Evolutionary conservation across 1,284 basidiomycete genomes (phyloP).

Genomic region (Moesziomyces antarcticus): DNA sequence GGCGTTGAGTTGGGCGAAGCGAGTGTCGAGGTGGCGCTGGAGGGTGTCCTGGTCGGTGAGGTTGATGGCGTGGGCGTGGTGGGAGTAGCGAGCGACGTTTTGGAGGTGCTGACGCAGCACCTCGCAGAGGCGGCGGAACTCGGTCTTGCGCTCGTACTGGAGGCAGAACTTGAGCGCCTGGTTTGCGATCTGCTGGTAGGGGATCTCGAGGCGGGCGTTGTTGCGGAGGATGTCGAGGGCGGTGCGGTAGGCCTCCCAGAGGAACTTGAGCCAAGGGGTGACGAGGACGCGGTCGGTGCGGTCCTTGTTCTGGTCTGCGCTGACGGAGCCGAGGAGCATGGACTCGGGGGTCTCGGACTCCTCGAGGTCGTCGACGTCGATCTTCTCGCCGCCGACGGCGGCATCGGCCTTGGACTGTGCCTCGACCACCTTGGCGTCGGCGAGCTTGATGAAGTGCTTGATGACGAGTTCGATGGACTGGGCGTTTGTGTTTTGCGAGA

Average conservation of each 20-base stretch:
- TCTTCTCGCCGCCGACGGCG: constrained; percentile 55
- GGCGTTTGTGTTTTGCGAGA: constrained; percentile 89
- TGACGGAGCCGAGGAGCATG: constrained; percentile 86
- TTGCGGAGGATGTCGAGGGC: constrained; percentile 97
- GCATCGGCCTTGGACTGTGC: constrained; percentile 66
- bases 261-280: constrained; percentile 96
- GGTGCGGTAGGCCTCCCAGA: constrained; percentile 98
- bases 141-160: constrained; percentile 92
- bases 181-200: constrained; percentile 98
- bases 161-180: constrained; percentile 98
- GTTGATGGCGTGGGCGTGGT: constrained; percentile 97
- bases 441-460: constrained; percentile 85
- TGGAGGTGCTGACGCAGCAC: constrained; percentile 93
- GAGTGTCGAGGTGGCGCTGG: constrained; percentile 95
- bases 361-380: constrained; percentile 70
- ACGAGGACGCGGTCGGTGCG: constrained; percentile 94
- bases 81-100: constrained; percentile 94
- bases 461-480: constrained; percentile 92
- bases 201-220: constrained; percentile 89
- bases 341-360: constrained; percentile 88
- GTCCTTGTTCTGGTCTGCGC: constrained; percentile 91
- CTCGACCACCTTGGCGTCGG: constrained; percentile 77
- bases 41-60: constrained; percentile 95
- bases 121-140: constrained; percentile 96
- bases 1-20: constrained; percentile 97